Evolutionary conservation across 768 basidiomycete genomes (phyloP), one percentile per base, ranked within the genome.

Genomic region (Punctularia strigosozonata): DNA sequence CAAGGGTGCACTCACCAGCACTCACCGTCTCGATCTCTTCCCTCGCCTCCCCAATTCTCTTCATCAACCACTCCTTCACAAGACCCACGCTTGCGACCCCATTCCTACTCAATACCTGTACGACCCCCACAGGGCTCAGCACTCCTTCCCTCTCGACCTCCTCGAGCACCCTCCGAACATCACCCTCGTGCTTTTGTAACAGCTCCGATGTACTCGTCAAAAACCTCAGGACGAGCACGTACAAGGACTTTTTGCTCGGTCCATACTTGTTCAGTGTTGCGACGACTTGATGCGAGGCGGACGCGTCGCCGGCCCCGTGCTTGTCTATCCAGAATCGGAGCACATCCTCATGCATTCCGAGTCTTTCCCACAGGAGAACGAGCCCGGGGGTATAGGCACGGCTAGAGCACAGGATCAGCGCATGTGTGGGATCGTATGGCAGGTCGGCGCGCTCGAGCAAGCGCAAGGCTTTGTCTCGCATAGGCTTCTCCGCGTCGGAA

Each of bases 291-390:
- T 54, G 49, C 7, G 68, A 67, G 1, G 65, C 59, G 6, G 57
- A 48, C 6, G 49, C 60, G 1, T 70, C 68, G 14, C 69, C 68
- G 5, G 53, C 44, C 3, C 43, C 40, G 10, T 60, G 68, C 43
- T 69, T 69, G 42, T 86, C 84, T 73, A 94, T 92, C 81, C 83
- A 91, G 63, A 87, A 95, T 18, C 91, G 73, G 22, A 98, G 54
- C 34, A 98, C 79, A 47, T 95, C 92, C 50, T 97, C 94, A 55
- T 89, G 87, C 94, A 95, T 92, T 5, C 85, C 90, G 63, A 91
- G 66, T 44, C 73, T 77, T 61, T 95, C 95, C 87, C 91, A 98
- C 2, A 98, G 67, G 4, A 86, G 60, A 3, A 98, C 83, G 8
- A 94, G 70, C 1, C 95, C 95, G 0, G 75, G 72, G 1, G 80